phyloP scores from a whole-genome alignment of 1,139 yeast species.

The Candida sp. region DNA sequence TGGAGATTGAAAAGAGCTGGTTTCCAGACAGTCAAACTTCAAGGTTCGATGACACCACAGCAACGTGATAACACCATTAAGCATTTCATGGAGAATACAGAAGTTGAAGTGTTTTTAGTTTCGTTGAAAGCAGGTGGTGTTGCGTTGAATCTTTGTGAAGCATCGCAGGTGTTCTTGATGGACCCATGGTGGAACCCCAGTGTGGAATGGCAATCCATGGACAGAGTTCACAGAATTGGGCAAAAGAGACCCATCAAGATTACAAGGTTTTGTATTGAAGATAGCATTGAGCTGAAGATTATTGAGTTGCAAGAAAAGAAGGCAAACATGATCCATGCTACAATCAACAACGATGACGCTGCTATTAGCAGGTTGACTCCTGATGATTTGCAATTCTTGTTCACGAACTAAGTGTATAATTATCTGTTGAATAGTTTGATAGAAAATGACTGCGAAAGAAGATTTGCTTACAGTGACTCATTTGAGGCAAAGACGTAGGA shows the following conservation, averaged over 20 bases:
- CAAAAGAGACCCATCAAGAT: conserved; percentile 95
- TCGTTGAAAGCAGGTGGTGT: conserved; percentile 99
- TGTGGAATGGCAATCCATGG: conserved; percentile 98
- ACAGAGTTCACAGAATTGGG: conserved; percentile 97
- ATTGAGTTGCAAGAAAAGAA: conserved; percentile 96
- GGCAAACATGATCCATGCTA: conserved; percentile 97
- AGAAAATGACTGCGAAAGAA: conserved; percentile 1
- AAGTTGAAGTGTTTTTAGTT: conserved; percentile 91
- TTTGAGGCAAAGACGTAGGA: neutral
- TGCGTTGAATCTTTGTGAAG: conserved; percentile 94
- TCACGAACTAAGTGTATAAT: conserved; percentile 55
- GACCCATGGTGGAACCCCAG: conserved; percentile 99
- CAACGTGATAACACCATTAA: conserved; percentile 92
- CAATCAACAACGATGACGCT: conserved; percentile 89
- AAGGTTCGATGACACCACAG: conserved; percentile 96
- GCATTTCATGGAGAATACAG: conserved; percentile 90
- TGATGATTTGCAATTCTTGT: conserved; percentile 92
- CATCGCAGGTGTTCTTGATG: conserved; percentile 91
- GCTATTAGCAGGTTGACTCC: conserved; percentile 90
- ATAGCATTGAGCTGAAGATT: conserved; percentile 94
- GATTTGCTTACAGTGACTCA: conserved; percentile 4
- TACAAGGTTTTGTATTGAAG: conserved; percentile 92
- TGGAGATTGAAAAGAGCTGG: conserved; percentile 97
- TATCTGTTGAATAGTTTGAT: neutral
- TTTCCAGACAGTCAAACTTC: conserved; percentile 89